Evolutionary conservation across 805 yeast genomes (phyloP).

Genomic region (Pichia kluyveri): DNA sequence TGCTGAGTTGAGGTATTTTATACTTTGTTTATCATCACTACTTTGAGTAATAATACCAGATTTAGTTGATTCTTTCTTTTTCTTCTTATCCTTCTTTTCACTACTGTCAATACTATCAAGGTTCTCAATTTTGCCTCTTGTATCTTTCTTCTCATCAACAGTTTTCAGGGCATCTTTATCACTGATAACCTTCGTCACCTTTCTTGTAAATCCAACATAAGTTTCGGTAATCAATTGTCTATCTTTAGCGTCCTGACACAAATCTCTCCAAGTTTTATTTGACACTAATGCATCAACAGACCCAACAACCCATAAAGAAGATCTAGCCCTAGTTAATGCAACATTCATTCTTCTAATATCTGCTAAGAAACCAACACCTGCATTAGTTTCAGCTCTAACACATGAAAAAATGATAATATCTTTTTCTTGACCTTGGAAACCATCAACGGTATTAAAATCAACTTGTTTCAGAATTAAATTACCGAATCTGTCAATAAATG

Average conservation of each 20-base stretch:
- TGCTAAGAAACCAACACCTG: slow-evolving; percentile 77
- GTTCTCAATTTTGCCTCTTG: not conserved
- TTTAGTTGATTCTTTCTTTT: too few species aligned
- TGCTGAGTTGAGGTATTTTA: too few species aligned
- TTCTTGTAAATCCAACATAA: slow-evolving; percentile 19
- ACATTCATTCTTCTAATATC: slow-evolving; percentile 96
- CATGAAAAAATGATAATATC: slow-evolving; percentile 90
- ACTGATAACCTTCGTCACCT: not conserved
- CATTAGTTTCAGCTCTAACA: slow-evolving; percentile 73
- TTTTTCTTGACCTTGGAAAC: slow-evolving; percentile 97
- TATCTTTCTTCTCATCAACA: not conserved
- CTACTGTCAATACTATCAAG: too few species aligned
- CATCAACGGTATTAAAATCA: slow-evolving; percentile 93
- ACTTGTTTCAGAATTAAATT: slow-evolving; percentile 50
- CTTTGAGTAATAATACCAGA: too few species aligned
- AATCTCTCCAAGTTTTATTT: slow-evolving; percentile 64
- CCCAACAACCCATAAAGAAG: slow-evolving; percentile 91
- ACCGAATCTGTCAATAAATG: slow-evolving; percentile 58
- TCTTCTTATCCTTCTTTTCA: too few species aligned
- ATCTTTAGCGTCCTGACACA: slow-evolving; percentile 55
- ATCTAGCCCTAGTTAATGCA: slow-evolving; percentile 86
- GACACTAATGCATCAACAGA: slow-evolving; percentile 53
- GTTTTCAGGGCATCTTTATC: too few species aligned
- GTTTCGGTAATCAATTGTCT: slow-evolving; percentile 29
- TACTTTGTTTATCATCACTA: not conserved